phyloP scores from a whole-genome alignment of 148 eudicot genomes.

The Amaranthus palmeri region DNA sequence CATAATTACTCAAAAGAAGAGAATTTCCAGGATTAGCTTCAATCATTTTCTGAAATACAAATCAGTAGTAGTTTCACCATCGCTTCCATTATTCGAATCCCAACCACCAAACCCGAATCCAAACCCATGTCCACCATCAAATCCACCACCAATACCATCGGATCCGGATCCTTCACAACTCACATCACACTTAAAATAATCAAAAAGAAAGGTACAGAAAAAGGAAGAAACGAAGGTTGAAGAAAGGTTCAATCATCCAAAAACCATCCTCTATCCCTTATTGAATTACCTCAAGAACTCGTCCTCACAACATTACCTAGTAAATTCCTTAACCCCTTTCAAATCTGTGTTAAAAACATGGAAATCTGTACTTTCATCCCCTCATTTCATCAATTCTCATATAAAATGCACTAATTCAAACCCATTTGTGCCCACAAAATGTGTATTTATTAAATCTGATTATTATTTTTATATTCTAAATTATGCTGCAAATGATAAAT shows the following conservation, averaged over 20 bases:
- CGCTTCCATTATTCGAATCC: constrained; percentile 20
- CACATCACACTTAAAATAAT: too few species aligned
- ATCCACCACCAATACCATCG: constrained; percentile 19
- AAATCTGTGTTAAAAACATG: constrained; percentile 28
- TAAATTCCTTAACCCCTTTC: constrained; percentile 17
- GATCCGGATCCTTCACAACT: constrained; percentile 5
- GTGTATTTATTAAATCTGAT: constrained; percentile 24
- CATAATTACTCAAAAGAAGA: constrained; percentile 49
- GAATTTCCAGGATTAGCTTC: constrained; percentile 61
- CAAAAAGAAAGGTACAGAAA: constrained; percentile 9
- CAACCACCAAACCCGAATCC: constrained; percentile 16
- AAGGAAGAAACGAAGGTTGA: constrained; percentile 5
- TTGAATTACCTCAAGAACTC: constrained; percentile 27
- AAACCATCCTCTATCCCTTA: background rate
- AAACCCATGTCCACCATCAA: constrained; percentile 23
- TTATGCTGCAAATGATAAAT: constrained; percentile 24
- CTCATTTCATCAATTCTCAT: constrained; percentile 26
- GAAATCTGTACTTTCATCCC: constrained; percentile 6
- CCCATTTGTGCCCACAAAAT: constrained; percentile 26
- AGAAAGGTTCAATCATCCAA: background rate
- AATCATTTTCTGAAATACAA: constrained; percentile 49
- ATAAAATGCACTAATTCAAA: constrained; percentile 16
- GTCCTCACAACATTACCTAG: constrained; percentile 28
- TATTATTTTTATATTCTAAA: constrained; percentile 30
- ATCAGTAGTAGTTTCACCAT: constrained; percentile 29